phyloP scores from a whole-genome alignment of 352 stramenopile species.

The Phytophthora syringae region DNA sequence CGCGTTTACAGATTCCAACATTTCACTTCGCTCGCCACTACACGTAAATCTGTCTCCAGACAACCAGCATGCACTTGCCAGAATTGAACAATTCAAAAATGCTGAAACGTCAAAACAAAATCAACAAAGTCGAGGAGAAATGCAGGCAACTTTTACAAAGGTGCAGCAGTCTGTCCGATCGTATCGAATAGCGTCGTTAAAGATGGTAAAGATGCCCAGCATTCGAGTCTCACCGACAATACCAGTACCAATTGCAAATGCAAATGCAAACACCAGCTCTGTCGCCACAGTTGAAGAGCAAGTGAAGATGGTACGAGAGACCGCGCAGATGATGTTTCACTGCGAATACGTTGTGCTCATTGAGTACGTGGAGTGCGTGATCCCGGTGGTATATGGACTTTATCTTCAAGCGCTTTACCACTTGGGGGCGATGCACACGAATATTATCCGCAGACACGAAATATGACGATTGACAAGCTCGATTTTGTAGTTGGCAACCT shows the following conservation, averaged over 20 bases:
- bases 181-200: neutral
- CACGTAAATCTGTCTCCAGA: neutral
- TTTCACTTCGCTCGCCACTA: neutral
- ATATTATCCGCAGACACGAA: constrained; percentile 10
- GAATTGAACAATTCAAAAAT: neutral
- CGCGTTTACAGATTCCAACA: neutral
- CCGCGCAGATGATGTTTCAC: constrained; percentile 19
- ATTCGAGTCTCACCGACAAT: neutral
- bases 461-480: constrained; percentile 5
- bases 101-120: too few relatives aligned
- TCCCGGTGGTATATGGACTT: constrained; percentile 14
- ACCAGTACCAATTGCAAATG: neutral
- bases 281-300: neutral
- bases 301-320: neutral
- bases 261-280: neutral
- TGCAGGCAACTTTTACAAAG: neutral
- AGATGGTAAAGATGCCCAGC: neutral
- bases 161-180: neutral
- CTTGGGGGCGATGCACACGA: constrained; percentile 6
- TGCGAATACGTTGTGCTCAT: constrained; percentile 27
- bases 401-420: constrained; percentile 29
- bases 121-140: neutral
- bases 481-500: constrained; percentile 1
- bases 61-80: neutral
- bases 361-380: constrained; percentile 24